phyloP scores from a whole-genome alignment of 2,329 filamentous ascomycete genomes.

The Didymella sp. region DNA sequence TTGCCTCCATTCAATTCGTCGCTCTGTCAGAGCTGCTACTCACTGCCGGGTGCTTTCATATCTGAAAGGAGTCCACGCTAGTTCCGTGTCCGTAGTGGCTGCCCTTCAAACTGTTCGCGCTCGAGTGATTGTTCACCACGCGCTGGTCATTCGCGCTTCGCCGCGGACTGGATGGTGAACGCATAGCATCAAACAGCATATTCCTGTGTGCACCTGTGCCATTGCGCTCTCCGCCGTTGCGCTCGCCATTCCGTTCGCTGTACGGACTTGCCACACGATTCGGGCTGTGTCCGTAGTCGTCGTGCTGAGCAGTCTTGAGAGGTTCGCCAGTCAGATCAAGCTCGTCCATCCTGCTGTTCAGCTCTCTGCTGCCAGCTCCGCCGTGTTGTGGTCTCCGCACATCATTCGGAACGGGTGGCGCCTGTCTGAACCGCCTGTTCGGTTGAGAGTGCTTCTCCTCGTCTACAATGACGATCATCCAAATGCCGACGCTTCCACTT shows the following conservation, averaged over 20 bases:
- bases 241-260: constrained; percentile 5
- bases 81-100: constrained; percentile 1
- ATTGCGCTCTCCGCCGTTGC: constrained; percentile 8
- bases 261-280: constrained; percentile 4
- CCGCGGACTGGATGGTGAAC: constrained; percentile 2
- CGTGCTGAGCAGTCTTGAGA: background rate
- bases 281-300: constrained; percentile 1
- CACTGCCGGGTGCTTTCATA: constrained; percentile 9
- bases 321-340: constrained; percentile 12
- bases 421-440: constrained; percentile 38
- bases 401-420: constrained; percentile 41
- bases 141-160: constrained; percentile 5
- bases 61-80: constrained; percentile 15
- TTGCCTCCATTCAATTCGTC: background rate
- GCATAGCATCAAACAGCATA: constrained; percentile 12
- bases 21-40: constrained; percentile 5
- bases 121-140: background rate
- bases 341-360: constrained; percentile 13
- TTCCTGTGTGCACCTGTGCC: constrained; percentile 2
- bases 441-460: constrained; percentile 47
- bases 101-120: constrained; percentile 1
- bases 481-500: constrained; percentile 73
- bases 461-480: constrained; percentile 79
- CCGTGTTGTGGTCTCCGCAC: constrained; percentile 24
- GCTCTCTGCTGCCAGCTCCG: constrained; percentile 5